Evolutionary conservation across 2,329 filamentous ascomycete genomes (phyloP).

Genomic region (Colletotrichum orbiculare): DNA sequence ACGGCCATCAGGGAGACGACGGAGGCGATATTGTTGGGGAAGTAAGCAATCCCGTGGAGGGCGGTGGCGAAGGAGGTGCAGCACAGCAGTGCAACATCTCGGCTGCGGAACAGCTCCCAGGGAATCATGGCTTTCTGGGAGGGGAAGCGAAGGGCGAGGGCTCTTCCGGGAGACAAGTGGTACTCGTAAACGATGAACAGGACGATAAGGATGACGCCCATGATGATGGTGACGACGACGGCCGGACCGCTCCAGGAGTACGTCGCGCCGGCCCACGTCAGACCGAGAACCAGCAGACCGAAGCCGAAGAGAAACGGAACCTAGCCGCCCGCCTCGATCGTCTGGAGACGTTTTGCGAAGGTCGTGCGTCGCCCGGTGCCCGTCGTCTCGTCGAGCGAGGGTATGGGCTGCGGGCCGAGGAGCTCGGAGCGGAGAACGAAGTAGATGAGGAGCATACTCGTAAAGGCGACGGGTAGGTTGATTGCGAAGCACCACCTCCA

Average conservation of each 20-base stretch:
- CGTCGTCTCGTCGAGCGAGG: slow-evolving; percentile 55
- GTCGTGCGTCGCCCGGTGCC: slow-evolving; percentile 45
- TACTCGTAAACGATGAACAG: slow-evolving; percentile 64
- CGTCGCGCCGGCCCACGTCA: slow-evolving; percentile 66
- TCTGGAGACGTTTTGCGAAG: slow-evolving; percentile 61
- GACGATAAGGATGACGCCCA: slow-evolving; percentile 54
- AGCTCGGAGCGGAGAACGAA: slow-evolving; percentile 69
- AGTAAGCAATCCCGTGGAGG: slow-evolving; percentile 72
- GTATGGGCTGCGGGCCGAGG: slow-evolving; percentile 61
- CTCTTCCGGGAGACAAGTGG: slow-evolving; percentile 61
- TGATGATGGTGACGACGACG: slow-evolving; percentile 60
- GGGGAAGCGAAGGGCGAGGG: slow-evolving; percentile 60
- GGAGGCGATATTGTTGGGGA: slow-evolving; percentile 65
- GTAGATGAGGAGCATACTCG: slow-evolving; percentile 64
- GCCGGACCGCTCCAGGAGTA: slow-evolving; percentile 62
- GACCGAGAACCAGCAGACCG: slow-evolving; percentile 63
- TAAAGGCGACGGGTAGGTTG: slow-evolving; percentile 65
- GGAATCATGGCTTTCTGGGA: slow-evolving; percentile 72
- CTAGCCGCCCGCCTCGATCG: slow-evolving; percentile 67
- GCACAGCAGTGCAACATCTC: slow-evolving; percentile 71
- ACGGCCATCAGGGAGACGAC: slow-evolving; percentile 71
- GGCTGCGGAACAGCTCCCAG: slow-evolving; percentile 65
- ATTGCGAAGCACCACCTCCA: slow-evolving; percentile 78
- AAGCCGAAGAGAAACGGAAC: slow-evolving; percentile 66
- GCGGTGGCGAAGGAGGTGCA: slow-evolving; percentile 70